Conservation (phyloP, 2,329 filamentous ascomycete species). For the Triangularia setosa region DNA sequence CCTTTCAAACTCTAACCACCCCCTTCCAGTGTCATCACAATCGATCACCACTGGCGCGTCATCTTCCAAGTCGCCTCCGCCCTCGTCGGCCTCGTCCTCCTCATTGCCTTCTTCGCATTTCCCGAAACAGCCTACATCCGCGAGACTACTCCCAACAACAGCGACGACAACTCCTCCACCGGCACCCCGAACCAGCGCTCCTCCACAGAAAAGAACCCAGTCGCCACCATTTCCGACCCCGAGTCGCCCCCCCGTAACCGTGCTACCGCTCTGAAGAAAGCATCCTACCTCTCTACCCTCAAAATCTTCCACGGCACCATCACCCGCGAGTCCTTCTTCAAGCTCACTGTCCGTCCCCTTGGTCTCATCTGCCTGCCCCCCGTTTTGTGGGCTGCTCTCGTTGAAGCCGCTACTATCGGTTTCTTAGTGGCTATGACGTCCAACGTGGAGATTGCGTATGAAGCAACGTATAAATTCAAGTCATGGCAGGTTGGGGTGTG, state of each 20-base stretch:
- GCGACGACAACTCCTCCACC: constrained; percentile 3
- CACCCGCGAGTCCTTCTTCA: constrained; percentile 45
- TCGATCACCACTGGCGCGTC: constrained; percentile 44
- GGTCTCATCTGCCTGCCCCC: constrained; percentile 48
- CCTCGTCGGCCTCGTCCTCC: constrained; percentile 45
- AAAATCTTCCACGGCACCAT: constrained; percentile 38
- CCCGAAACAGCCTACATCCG: constrained; percentile 51
- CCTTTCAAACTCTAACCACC: not conserved
- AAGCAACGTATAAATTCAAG: constrained; percentile 40
- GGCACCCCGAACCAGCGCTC: not conserved
- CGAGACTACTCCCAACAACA: constrained; percentile 11
- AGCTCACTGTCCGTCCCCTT: constrained; percentile 48
- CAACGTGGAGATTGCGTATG: constrained; percentile 46
- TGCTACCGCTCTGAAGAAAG: constrained; percentile 21
- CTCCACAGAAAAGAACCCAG: constrained; percentile 20
- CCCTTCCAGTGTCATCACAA: constrained; percentile 41
- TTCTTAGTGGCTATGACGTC: constrained; percentile 53
- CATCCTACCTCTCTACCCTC: constrained; percentile 35
- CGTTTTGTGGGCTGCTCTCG: constrained; percentile 52
- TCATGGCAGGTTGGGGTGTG: constrained; percentile 48
- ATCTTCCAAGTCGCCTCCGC: constrained; percentile 50
- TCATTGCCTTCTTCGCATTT: constrained; percentile 50
- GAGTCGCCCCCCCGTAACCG: constrained; percentile 18
- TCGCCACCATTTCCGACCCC: constrained; percentile 17
- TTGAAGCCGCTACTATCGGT: constrained; percentile 52